Base-by-base conservation (phyloP, 345 rosid genomes). In the Passiflora organensis region DNA sequence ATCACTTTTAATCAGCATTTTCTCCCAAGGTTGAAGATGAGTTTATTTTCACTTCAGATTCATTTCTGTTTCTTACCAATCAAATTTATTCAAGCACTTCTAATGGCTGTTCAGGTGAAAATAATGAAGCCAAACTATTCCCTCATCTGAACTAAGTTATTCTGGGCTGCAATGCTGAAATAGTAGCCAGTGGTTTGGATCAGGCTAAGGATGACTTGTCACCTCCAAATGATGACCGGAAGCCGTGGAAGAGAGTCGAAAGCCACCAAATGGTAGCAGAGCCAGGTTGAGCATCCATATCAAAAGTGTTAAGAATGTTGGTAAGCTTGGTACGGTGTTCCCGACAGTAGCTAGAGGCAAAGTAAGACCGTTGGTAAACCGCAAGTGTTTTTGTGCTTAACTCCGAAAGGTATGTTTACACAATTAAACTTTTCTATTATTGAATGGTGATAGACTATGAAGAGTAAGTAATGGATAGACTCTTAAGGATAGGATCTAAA, bases 261-360 rank as follows among this genome's bases (percentile, higher is more conserved):
- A 91, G 60, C 99, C 99, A 89, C 73, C 99, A 93, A 1, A 95
- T 93, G 44, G 96, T 86, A 78, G 99, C 99, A 0, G 97, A 93
- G 63, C 62, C n/a, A n/a, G n/a, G n/a, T n/a, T n/a, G n/a, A n/a
- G n/a, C n/a, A n/a, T n/a, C n/a, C n/a, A n/a, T n/a, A n/a, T n/a
- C n/a, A n/a, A n/a, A n/a, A n/a, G n/a, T n/a, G n/a, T n/a, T n/a
- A n/a, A n/a, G n/a, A n/a, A n/a, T n/a, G n/a, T n/a, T n/a, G n/a
- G n/a, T n/a, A n/a, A n/a, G n/a, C n/a, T n/a, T n/a, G n/a, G n/a
- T n/a, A n/a, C n/a, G n/a, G n/a, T n/a, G n/a, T n/a, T n/a, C n/a
- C n/a, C n/a, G n/a, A n/a, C n/a, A n/a, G n/a, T n/a, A n/a, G n/a
- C n/a, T n/a, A n/a, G n/a, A n/a, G n/a, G n/a, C n/a, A n/a, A n/a